Evolutionary conservation across 306 rosid species (phyloP).

Genomic region (Crotalaria pallida): DNA sequence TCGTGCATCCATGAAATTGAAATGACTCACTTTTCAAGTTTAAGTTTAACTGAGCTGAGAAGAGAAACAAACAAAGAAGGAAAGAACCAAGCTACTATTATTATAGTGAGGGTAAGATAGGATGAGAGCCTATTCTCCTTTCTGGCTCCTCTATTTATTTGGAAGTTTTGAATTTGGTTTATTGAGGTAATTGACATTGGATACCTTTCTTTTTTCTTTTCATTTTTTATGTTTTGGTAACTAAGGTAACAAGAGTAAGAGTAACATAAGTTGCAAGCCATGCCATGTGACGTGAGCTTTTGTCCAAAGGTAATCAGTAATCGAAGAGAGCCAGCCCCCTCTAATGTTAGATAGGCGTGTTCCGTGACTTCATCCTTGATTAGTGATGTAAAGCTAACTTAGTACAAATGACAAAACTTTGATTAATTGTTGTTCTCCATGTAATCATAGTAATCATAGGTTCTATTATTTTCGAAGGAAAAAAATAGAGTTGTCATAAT

Average conservation of each 20-base stretch:
- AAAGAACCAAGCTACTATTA: not conserved
- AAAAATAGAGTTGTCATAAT: too few species aligned
- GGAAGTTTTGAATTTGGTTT: not conserved
- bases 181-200: not conserved
- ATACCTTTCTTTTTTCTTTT: not conserved
- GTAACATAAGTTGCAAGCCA: not conserved
- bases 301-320: not conserved
- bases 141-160: constrained; percentile 13
- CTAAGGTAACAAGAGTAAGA: not conserved
- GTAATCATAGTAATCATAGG: too few species aligned
- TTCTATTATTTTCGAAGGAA: too few species aligned
- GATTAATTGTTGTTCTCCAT: too few species aligned
- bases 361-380: not conserved
- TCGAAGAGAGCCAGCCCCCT: not conserved
- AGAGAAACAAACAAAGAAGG: not conserved
- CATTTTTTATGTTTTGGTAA: too few species aligned
- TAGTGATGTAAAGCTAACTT: not conserved
- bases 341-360: not conserved
- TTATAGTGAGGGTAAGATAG: not conserved
- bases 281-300: constrained; percentile 1
- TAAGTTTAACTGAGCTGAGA: not conserved
- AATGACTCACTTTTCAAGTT: not conserved
- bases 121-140: constrained; percentile 9
- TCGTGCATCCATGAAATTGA: not conserved
- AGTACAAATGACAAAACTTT: too few species aligned